A percentile compares a stretch with the other conserved stretches of the same genome.
Conservation (phyloP, 768 basidiomycete species). For the Podaxis sp. region DNA sequence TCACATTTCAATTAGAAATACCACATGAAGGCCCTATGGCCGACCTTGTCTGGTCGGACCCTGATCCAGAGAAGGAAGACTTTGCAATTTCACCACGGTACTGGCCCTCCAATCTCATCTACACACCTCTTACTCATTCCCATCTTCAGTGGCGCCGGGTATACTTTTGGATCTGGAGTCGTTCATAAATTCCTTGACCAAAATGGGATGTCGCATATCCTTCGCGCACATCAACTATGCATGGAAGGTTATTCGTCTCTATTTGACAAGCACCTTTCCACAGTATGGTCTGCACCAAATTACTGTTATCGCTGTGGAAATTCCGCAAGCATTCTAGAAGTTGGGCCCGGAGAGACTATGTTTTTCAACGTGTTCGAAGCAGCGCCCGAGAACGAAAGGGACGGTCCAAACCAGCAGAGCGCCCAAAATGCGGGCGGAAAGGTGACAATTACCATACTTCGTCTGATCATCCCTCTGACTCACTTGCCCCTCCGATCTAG, state of each 20-base stretch:
- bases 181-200: conserved; percentile 96
- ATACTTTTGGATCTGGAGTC: conserved; percentile 97
- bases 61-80: conserved; percentile 98
- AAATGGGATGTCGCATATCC: conserved; percentile 95
- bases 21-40: conserved; percentile 99
- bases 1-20: conserved; percentile 66
- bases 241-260: conserved; percentile 99
- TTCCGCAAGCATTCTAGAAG: conserved; percentile 93
- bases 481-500: conserved; percentile 35
- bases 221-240: conserved; percentile 97
- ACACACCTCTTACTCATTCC: conserved; percentile 22
- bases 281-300: conserved; percentile 98
- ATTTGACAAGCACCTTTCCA: conserved; percentile 92
- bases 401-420: conserved; percentile 81
- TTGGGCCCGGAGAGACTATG: conserved; percentile 83
- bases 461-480: conserved; percentile 13
- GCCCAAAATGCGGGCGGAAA: conserved; percentile 71
- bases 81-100: conserved; percentile 98
- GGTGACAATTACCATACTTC: conserved; percentile 38
- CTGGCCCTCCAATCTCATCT: conserved; percentile 25
- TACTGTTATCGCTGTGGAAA: conserved; percentile 99
- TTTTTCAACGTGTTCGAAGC: conserved; percentile 99
- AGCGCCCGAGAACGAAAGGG: conserved; percentile 95
- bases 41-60: conserved; percentile 99
- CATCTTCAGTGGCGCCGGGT: conserved; percentile 84